Base-by-base conservation (phyloP, 371 early-diverging fungal genomes). In the Smittium culicis region DNA sequence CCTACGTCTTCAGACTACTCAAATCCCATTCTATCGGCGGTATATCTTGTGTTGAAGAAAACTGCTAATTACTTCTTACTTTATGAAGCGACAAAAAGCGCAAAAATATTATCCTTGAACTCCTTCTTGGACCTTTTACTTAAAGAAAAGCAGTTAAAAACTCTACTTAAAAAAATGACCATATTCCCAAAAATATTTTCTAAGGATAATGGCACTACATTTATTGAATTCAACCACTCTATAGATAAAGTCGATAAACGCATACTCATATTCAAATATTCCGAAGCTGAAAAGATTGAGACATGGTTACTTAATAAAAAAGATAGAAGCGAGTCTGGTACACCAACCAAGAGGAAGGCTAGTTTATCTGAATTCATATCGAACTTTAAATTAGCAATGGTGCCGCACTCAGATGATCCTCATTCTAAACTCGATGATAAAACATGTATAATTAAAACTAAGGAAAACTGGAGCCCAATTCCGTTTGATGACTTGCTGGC, bases 401-500 rank as follows among this genome's bases (percentile, higher is more conserved):
- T 3, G 3, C 3, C 3, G 3, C 14, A 8, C 24, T 16, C 14
- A 3, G 27, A 11, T n/a, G 25, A 11, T n/a, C 5, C 3, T 25
- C n/a, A 57, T 3, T 16, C 3, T 25, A 54, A 45, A 2, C 24
- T 35, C 45, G 65, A 24, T 64, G 54, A 34, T 35, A 64, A 29
- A 29, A 2, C 29, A 5, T 17, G 27, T 35, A 45, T 64, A 1
- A 32, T 64, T 34, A 64, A 27, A 45, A 35, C 32, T 24, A 34
- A 16, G 30, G n/a, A 24, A 29, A 28, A 64, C 17, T 64, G 35
- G 65, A 54, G 35, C 14, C 24, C 1, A 3, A 64, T 64, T 1
- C 11, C 3, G 11, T 64, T 64, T 45, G 65, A 64, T 34, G 65
- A 64, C 16, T 45, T 64, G 54, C 65, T 64, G 11, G 28, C 24